Evolutionary conservation across 1,284 basidiomycete genomes (phyloP).

Genomic region (Dichomitus squalens): DNA sequence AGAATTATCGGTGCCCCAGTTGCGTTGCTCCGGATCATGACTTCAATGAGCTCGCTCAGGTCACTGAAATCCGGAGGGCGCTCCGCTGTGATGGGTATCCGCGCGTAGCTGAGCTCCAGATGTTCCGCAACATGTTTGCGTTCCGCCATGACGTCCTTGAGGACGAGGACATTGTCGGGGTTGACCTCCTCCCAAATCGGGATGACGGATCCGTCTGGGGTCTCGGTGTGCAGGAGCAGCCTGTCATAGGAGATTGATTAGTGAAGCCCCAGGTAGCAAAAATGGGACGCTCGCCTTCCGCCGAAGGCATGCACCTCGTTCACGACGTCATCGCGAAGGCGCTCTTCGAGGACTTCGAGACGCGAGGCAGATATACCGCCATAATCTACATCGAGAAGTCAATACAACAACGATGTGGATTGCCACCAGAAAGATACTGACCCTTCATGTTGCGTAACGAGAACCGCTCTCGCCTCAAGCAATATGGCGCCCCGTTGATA

Average conservation of each 20-base stretch:
- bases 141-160: constrained; percentile 89
- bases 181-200: constrained; percentile 95
- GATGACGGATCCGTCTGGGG: constrained; percentile 84
- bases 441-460: constrained; percentile 89
- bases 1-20: constrained; percentile 85
- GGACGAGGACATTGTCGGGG: constrained; percentile 76
- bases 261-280: background rate
- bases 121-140: constrained; percentile 45
- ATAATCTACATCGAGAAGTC: constrained; percentile 60
- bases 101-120: constrained; percentile 75
- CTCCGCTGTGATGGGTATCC: constrained; percentile 92
- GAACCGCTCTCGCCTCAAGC: constrained; percentile 77
- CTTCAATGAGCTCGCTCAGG: constrained; percentile 77
- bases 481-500: constrained; percentile 87
- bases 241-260: constrained; percentile 36
- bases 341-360: constrained; percentile 88
- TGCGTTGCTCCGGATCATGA: constrained; percentile 78
- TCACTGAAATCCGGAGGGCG: constrained; percentile 72
- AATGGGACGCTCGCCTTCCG: constrained; percentile 55
- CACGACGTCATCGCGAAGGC: constrained; percentile 89
- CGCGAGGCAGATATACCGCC: constrained; percentile 90
- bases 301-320: constrained; percentile 84
- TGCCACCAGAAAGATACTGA: constrained; percentile 25
- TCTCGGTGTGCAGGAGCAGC: constrained; percentile 90
- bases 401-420: background rate